Percentiles rank a stretch among this genome's conserved stretches.
These are phyloP conservation scores for Phytophthora fragariaefolia DNA, from an alignment of 352 stramenopile genomes.

Conservation along the genomic window DNA sequence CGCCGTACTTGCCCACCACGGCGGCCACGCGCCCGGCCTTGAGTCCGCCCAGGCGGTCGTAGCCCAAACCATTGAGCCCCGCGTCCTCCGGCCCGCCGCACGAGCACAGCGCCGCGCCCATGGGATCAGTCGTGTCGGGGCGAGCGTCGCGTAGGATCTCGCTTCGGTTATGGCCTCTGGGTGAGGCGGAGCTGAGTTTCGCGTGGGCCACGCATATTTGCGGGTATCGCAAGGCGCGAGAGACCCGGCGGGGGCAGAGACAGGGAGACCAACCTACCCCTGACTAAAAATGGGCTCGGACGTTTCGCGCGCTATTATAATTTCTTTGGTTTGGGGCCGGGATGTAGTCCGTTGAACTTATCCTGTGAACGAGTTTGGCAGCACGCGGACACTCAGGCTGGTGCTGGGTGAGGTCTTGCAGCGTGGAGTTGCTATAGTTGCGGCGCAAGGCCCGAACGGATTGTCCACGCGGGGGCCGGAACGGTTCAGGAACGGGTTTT, in stretches of 20 bases:
- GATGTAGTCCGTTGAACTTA: no score
- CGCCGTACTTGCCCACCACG: slow-evolving; percentile 43
- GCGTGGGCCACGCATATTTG: no score
- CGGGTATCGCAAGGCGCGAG: slow-evolving; percentile 9
- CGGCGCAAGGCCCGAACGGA: background rate
- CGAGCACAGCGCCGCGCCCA: slow-evolving; percentile 63
- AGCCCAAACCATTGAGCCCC: slow-evolving; percentile 44
- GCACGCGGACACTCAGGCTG: no score
- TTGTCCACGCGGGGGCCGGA: slow-evolving; percentile 18
- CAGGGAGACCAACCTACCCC: background rate
- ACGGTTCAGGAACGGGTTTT: slow-evolving; percentile 29
- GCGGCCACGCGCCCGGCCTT: slow-evolving; percentile 36
- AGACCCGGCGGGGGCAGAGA: background rate
- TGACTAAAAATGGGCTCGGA: background rate
- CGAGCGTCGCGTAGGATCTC: slow-evolving; percentile 24
- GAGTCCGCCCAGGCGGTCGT: slow-evolving; percentile 47
- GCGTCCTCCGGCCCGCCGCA: slow-evolving; percentile 54
- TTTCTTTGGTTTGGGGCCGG: background rate
- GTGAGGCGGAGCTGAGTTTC: slow-evolving; percentile 7
- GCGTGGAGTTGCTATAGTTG: background rate
- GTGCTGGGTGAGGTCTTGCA: background rate
- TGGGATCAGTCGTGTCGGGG: slow-evolving; percentile 14
- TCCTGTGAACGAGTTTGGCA: no score
- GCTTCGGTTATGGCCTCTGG: slow-evolving; percentile 23
- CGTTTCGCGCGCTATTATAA: background rate